Evolutionary conservation across 2,329 filamentous ascomycete genomes (phyloP).

Genomic region (Penicillium sp.): DNA sequence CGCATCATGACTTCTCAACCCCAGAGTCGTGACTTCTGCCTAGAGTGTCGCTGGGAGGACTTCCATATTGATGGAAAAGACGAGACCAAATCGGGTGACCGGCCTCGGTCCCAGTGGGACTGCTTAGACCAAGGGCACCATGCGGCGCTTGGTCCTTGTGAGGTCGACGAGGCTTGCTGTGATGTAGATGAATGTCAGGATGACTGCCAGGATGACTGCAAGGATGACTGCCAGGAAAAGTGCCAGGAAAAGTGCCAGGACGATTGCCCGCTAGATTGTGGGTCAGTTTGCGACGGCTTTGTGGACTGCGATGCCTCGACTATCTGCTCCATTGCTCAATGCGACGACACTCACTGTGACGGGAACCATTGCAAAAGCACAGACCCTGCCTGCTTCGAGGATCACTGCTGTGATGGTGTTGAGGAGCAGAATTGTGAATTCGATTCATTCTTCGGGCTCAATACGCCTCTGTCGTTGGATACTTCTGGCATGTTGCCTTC

Average conservation of each 20-base stretch:
- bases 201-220: constrained; percentile 5
- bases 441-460: constrained; percentile 35
- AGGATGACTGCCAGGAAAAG: constrained; percentile 27
- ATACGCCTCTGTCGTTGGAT: constrained; percentile 31
- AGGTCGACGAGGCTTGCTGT: constrained; percentile 39
- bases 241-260: constrained; percentile 7
- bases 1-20: constrained; percentile 34
- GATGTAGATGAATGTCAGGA: constrained; percentile 35
- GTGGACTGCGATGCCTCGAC: constrained; percentile 40
- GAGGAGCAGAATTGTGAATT: constrained; percentile 29
- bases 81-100: constrained; percentile 23
- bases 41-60: constrained; percentile 44
- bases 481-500: constrained; percentile 28
- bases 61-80: constrained; percentile 37
- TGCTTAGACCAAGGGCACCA: constrained; percentile 32
- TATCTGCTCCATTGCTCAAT: constrained; percentile 37
- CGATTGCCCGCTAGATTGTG: constrained; percentile 32
- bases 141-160: constrained; percentile 25
- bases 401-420: constrained; percentile 34
- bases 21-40: constrained; percentile 37
- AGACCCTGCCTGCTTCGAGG: constrained; percentile 41
- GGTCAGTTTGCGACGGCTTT: constrained; percentile 43
- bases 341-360: constrained; percentile 26
- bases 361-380: constrained; percentile 29
- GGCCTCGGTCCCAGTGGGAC: constrained; percentile 28